Conservation (phyloP, 352 stramenopile species). For the Globisporangium barbulae region DNA sequence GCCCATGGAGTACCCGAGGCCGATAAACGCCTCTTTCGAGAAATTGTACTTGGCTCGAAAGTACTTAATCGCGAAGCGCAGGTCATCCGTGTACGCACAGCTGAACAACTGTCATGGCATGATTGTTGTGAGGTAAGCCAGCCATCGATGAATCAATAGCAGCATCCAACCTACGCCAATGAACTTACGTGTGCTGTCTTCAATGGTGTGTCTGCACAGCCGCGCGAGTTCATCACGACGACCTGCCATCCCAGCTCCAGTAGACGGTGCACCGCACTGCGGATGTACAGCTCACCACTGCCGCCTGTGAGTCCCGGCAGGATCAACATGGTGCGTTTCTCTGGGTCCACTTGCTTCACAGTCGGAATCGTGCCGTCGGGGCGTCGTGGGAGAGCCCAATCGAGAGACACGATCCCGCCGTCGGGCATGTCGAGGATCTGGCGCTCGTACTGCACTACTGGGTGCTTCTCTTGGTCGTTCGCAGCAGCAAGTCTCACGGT, state of each 20-base stretch:
- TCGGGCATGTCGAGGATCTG: slow-evolving; percentile 61
- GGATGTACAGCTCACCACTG: slow-evolving; percentile 76
- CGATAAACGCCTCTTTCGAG: slow-evolving; percentile 38
- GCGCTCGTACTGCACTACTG: slow-evolving; percentile 47
- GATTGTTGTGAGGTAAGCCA: too few species aligned
- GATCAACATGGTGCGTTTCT: slow-evolving; percentile 44
- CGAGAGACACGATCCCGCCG: slow-evolving; percentile 60
- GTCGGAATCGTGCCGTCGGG: slow-evolving; percentile 13
- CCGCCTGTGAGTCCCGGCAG: slow-evolving; percentile 65
- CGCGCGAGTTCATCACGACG: slow-evolving; percentile 45
- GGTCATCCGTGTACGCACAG: slow-evolving; percentile 46
- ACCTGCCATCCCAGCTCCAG: slow-evolving; percentile 34
- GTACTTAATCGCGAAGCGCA: slow-evolving; percentile 42
- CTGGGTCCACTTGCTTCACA: slow-evolving; percentile 28
- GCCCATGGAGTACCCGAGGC: slow-evolving; percentile 70
- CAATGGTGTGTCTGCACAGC: slow-evolving; percentile 34
- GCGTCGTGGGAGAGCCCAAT: slow-evolving; percentile 48
- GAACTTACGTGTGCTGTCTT: slow-evolving; percentile 20
- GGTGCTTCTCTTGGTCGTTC: slow-evolving; percentile 27
- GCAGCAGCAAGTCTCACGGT: slow-evolving; percentile 40
- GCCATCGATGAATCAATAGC: too few species aligned
- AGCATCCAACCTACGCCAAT: too few species aligned
- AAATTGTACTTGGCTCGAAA: slow-evolving; percentile 48
- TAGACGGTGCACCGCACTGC: slow-evolving; percentile 33
- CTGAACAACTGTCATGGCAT: slow-evolving; percentile 49